Evolutionary conservation across 768 basidiomycete genomes (phyloP), one percentile per base, ranked within the genome.

Genomic region (Crucibulum laeve): DNA sequence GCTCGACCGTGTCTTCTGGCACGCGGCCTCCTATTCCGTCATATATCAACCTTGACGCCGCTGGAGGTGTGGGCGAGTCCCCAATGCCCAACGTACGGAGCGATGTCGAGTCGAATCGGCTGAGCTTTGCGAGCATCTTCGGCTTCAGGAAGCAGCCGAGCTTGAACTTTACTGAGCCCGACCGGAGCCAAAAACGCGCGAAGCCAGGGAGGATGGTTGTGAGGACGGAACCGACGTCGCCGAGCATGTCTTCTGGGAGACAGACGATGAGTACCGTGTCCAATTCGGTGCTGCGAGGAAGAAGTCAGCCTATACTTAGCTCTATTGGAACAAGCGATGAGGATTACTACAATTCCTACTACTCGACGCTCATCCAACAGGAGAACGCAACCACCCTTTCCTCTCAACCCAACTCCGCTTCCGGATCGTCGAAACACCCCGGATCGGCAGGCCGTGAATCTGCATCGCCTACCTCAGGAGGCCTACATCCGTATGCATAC

Each of bases 1-100:
- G 67, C 19, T 65, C 73, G 4, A 65, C 64, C 1, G 53, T 65
- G 39, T 63, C 70, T 5, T 60, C 62, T 21, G 53, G 47, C n/a
- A 49, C 55, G 34, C 64, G 56, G 35, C 61, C 54, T 25, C 64
- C 65, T 11, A 53, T 64, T 4, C 62, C 71, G 6, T 67, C 73
- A 0, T 74, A 71, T 51, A 61, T 72, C 52, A 69, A 67, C 46
- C 57, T 74, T 4, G 73, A 75, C 51, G 57, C 67, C 25, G 58
- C 69, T 4, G 82, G 80, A 23, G 84, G 80, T 19, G 73, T 88
- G 17, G 85, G 85, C 22, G 81, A 84, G 47, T 76, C 82, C 0
- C 87, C 87, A 3, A 61, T 61, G 38, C 77, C 64, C 8, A 66
- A 49, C 25, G 56, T 48, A 4, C 65, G 59, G 44, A 55, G 58